phyloP scores from a whole-genome alignment of 2,329 filamentous ascomycete genomes.

The Ramularia endophylla region DNA sequence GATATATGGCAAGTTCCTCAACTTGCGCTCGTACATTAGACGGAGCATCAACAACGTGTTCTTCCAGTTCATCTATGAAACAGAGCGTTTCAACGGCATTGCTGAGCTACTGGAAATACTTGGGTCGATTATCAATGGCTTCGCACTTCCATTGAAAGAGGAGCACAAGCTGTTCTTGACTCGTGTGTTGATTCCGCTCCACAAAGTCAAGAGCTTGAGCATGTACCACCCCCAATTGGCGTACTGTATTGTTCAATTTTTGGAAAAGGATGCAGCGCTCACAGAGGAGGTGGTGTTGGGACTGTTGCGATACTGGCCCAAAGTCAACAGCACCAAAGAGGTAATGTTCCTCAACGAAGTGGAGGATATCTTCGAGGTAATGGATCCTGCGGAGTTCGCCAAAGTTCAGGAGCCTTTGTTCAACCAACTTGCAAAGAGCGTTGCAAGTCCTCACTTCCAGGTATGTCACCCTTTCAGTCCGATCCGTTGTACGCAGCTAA shows the following conservation, averaged over 20 bases:
- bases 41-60: slow-evolving; percentile 99
- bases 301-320: slow-evolving; percentile 94
- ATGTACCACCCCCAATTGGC: slow-evolving; percentile 99
- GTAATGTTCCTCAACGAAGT: slow-evolving; percentile 99
- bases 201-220: slow-evolving; percentile 98
- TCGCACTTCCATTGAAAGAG: slow-evolving; percentile 92
- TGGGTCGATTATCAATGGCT: slow-evolving; percentile 98
- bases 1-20: slow-evolving; percentile 98
- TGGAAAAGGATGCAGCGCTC: slow-evolving; percentile 94
- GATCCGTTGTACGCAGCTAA: slow-evolving; percentile 9
- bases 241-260: slow-evolving; percentile 97
- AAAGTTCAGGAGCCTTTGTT: slow-evolving; percentile 98
- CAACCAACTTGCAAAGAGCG: slow-evolving; percentile 94
- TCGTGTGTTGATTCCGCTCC: slow-evolving; percentile 81
- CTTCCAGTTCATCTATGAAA: slow-evolving; percentile 99
- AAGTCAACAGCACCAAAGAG: slow-evolving; percentile 99
- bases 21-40: slow-evolving; percentile 92
- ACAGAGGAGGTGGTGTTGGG: slow-evolving; percentile 98
- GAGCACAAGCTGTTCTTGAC: slow-evolving; percentile 99
- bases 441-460: slow-evolving; percentile 97
- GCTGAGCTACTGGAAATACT: slow-evolving; percentile 94
- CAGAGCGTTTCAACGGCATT: slow-evolving; percentile 96
- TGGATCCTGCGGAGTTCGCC: slow-evolving; percentile 97
- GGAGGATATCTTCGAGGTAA: slow-evolving; percentile 98
- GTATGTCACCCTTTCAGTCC: slow-evolving; percentile 30